phyloP scores from a whole-genome alignment of 2,329 filamentous ascomycete genomes.

The Pseudocercospora vitis region DNA sequence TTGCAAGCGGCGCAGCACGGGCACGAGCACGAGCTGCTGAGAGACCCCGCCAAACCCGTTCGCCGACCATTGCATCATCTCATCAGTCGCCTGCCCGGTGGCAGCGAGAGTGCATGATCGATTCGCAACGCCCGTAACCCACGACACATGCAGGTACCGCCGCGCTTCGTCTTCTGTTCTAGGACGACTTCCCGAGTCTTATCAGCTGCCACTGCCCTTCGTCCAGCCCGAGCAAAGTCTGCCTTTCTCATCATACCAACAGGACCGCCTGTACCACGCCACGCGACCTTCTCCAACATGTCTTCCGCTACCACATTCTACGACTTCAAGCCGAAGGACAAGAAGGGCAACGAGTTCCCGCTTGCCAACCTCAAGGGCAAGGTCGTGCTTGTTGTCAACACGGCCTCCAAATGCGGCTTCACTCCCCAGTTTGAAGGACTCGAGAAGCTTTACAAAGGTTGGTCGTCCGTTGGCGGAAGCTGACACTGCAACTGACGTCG shows the following conservation, averaged over 20 bases:
- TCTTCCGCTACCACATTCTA: constrained; percentile 71
- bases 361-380: constrained; percentile 79
- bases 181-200: constrained; percentile 6
- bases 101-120: constrained; percentile 3
- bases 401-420: constrained; percentile 97
- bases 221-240: constrained; percentile 3
- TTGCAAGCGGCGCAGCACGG: too few species aligned
- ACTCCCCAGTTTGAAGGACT: constrained; percentile 91
- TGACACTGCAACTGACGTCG: constrained; percentile 6
- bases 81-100: not conserved
- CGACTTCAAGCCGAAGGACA: constrained; percentile 53
- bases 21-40: not conserved
- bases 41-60: not conserved
- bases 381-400: constrained; percentile 95
- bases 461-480: not conserved
- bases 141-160: constrained; percentile 1
- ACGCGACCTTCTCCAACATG: constrained; percentile 50
- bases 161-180: constrained; percentile 1
- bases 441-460: constrained; percentile 79
- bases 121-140: constrained; percentile 6
- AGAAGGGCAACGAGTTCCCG: constrained; percentile 52
- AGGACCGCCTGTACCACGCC: constrained; percentile 7
- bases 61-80: not conserved
- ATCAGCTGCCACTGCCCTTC: constrained; percentile 3
- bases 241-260: constrained; percentile 4